phyloP scores from a whole-genome alignment of 495 filamentous ascomycete genomes.

The Penicillium pancosmium region DNA sequence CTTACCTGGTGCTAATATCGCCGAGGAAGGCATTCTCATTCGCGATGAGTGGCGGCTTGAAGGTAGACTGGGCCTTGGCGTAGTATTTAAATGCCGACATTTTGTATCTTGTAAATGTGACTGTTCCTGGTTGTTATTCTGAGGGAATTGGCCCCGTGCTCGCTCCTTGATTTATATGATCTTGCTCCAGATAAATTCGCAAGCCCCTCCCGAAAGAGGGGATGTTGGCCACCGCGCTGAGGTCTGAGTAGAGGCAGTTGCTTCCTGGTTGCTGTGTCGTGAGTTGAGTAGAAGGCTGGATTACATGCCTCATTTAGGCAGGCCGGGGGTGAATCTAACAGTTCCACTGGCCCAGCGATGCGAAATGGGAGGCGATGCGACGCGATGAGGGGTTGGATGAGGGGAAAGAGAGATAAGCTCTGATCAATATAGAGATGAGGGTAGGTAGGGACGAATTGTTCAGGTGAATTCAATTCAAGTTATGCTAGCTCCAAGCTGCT shows the following conservation, averaged over 20 bases:
- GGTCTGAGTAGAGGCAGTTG: not conserved
- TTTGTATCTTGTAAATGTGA: conserved; percentile 21
- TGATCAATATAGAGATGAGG: not conserved
- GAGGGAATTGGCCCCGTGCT: not conserved
- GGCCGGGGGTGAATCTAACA: not conserved
- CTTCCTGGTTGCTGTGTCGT: not conserved
- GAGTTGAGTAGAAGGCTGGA: not conserved
- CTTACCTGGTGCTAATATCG: conserved; percentile 63
- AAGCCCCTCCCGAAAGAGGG: not conserved
- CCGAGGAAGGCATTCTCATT: conserved; percentile 76
- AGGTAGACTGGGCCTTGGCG: conserved; percentile 61
- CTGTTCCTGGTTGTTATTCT: no score
- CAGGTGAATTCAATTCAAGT: no score
- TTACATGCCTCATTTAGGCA: not conserved
- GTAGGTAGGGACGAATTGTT: not conserved
- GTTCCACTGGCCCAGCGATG: not conserved
- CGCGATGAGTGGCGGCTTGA: conserved; percentile 71
- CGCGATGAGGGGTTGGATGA: not conserved
- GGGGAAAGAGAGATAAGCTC: not conserved
- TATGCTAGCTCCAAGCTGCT: no score
- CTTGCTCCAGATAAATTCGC: not conserved
- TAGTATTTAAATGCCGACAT: conserved; percentile 51
- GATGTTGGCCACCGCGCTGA: not conserved
- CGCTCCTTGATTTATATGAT: not conserved
- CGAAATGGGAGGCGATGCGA: not conserved